These are phyloP conservation scores for Penicilliopsis zonata DNA, from an alignment of 495 filamentous ascomycete species.

Conservation along the genomic window DNA sequence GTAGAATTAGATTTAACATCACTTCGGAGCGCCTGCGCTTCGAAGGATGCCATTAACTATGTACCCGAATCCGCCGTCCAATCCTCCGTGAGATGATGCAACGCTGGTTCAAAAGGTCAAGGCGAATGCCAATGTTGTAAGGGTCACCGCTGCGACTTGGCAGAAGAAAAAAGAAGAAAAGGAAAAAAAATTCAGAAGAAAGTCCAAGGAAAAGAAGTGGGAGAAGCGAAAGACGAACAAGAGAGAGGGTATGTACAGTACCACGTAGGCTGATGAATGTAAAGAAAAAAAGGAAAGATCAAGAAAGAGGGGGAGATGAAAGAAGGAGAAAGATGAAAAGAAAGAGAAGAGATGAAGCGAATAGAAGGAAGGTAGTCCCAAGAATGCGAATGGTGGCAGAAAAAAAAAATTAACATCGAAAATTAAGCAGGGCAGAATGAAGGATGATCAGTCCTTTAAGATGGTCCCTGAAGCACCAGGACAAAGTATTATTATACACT, in stretches of 20 bases:
- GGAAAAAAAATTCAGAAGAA: constrained; percentile 11
- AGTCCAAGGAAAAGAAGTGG: not conserved
- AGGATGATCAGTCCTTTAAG: too few species aligned
- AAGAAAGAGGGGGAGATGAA: constrained; percentile 5
- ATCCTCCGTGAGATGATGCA: constrained; percentile 4
- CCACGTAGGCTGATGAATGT: not conserved
- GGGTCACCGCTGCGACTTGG: not conserved
- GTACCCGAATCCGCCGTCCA: constrained; percentile 7
- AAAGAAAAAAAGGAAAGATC: not conserved
- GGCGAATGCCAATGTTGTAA: not conserved
- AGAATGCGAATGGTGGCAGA: constrained; percentile 1
- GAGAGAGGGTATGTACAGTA: not conserved
- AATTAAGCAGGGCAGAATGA: too few species aligned
- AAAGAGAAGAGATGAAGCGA: not conserved
- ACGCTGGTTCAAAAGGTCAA: constrained; percentile 1
- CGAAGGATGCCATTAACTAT: constrained; percentile 8
- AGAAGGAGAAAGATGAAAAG: not conserved
- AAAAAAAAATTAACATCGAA: too few species aligned
- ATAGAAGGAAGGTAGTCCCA: not conserved
- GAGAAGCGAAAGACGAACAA: not conserved
- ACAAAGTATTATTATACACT: constrained; percentile 13
- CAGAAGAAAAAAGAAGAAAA: constrained; percentile 6
- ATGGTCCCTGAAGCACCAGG: constrained; percentile 1
- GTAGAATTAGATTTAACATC: constrained; percentile 2
- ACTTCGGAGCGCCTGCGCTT: constrained; percentile 17